Conservation (phyloP, 1,284 basidiomycete species). For the Vanrija sp. region DNA sequence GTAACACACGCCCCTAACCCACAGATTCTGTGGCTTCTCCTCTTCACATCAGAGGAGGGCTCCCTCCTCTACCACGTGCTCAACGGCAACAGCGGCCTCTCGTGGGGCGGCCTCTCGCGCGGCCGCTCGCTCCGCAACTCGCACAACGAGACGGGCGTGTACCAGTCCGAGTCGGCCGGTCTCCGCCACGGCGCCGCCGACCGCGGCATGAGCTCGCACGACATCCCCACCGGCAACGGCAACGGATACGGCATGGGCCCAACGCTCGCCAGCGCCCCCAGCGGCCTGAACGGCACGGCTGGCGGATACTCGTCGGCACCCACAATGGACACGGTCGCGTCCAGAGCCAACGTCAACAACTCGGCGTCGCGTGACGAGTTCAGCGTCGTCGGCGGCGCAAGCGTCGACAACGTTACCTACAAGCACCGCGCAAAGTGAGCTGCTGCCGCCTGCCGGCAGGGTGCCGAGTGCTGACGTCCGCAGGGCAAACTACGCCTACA, state of each 20-base stretch:
- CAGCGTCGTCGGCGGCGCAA: background rate
- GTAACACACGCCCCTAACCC: conserved; percentile 3
- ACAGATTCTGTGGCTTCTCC: conserved; percentile 89
- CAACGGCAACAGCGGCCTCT: conserved; percentile 83
- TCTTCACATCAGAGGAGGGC: conserved; percentile 93
- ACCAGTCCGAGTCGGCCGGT: conserved; percentile 10
- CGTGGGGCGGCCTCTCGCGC: conserved; percentile 55
- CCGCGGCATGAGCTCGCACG: conserved; percentile 28
- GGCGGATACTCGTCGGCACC: background rate
- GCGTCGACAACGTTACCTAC: conserved; percentile 9
- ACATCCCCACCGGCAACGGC: conserved; percentile 18
- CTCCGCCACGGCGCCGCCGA: conserved; percentile 20
- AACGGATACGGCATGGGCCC: conserved; percentile 23
- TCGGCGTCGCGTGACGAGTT: conserved; percentile 8
- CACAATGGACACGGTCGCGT: too few relatives aligned
- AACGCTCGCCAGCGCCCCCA: too few relatives aligned
- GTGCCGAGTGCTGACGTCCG: background rate
- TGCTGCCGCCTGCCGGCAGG: conserved; percentile 1
- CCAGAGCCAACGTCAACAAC: too few relatives aligned
- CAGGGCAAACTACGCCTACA: conserved; percentile 59
- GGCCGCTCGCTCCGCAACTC: conserved; percentile 31
- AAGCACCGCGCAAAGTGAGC: conserved; percentile 26
- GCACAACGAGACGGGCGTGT: conserved; percentile 9
- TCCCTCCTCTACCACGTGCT: conserved; percentile 76
- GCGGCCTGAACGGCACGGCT: background rate